phyloP scores from a whole-genome alignment of 345 rosid species.

The Citrus australasica region DNA sequence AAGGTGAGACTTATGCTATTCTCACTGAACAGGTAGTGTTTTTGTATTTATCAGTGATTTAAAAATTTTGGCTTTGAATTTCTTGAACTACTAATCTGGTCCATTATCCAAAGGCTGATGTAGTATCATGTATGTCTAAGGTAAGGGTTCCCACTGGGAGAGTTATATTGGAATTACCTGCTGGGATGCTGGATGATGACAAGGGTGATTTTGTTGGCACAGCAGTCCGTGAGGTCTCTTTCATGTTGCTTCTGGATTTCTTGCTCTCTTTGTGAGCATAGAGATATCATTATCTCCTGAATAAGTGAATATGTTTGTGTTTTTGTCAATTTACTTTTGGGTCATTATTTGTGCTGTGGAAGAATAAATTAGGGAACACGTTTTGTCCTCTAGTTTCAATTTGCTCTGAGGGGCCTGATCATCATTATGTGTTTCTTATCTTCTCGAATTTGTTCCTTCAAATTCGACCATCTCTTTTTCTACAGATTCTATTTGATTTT shows the following conservation, averaged over 20 bases:
- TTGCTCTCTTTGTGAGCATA: not conserved
- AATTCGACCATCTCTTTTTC: not conserved
- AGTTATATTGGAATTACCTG: constrained; percentile 80
- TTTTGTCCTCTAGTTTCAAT: not conserved
- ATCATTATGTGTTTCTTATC: not conserved
- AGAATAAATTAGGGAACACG: not conserved
- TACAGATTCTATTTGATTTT: not conserved
- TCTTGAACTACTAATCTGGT: not conserved
- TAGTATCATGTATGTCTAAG: constrained; percentile 34
- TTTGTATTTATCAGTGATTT: not conserved
- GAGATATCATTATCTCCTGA: not conserved
- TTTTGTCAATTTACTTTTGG: not conserved
- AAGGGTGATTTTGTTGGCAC: constrained; percentile 84
- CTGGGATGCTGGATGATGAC: constrained; percentile 94
- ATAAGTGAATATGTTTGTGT: not conserved
- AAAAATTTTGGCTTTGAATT: not conserved
- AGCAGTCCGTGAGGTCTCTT: constrained; percentile 83
- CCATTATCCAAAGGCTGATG: constrained; percentile 4
- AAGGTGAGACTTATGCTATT: constrained; percentile 69
- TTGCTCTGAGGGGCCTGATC: not conserved
- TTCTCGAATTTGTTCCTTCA: not conserved
- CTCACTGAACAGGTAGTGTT: constrained; percentile 81
- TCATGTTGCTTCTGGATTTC: not conserved
- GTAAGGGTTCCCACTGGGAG: constrained; percentile 86
- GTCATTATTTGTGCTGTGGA: not conserved